These are phyloP conservation scores for Aspergillus alliaceus DNA, from an alignment of 2,329 filamentous ascomycete species.

Conservation along the genomic window DNA sequence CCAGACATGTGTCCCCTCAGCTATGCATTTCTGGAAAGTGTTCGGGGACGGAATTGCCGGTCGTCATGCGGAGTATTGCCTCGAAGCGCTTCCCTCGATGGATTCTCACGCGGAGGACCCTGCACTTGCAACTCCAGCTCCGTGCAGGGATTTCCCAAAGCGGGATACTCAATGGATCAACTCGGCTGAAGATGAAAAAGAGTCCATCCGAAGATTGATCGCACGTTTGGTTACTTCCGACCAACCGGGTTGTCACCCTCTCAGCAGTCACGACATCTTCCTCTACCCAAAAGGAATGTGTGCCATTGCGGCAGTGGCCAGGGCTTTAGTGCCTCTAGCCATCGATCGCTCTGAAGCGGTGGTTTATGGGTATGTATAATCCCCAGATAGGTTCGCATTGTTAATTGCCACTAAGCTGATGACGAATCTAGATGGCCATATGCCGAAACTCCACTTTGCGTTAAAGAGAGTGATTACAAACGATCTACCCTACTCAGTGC, in stretches of 20 bases:
- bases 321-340: neutral
- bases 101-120: neutral
- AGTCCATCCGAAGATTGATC: neutral
- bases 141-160: neutral
- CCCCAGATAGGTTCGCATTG: neutral
- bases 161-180: neutral
- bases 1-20: neutral
- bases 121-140: neutral
- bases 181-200: constrained; percentile 1
- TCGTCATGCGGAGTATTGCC: constrained; percentile 6
- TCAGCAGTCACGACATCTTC: constrained; percentile 2
- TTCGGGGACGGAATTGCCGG: constrained; percentile 6
- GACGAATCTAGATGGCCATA: constrained; percentile 3
- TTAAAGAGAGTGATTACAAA: neutral
- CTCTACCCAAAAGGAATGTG: constrained; percentile 6
- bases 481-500: constrained; percentile 5
- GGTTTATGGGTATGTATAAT: constrained; percentile 5
- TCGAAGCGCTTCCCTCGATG: neutral
- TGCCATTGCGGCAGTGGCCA: constrained; percentile 3
- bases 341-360: neutral
- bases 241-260: neutral
- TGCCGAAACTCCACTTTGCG: constrained; percentile 1
- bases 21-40: constrained; percentile 4
- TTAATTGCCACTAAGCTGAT: neutral
- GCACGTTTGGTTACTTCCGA: neutral